phyloP scores from a whole-genome alignment of 2,329 filamentous ascomycete species.

The Cladophialophora bantiana region DNA sequence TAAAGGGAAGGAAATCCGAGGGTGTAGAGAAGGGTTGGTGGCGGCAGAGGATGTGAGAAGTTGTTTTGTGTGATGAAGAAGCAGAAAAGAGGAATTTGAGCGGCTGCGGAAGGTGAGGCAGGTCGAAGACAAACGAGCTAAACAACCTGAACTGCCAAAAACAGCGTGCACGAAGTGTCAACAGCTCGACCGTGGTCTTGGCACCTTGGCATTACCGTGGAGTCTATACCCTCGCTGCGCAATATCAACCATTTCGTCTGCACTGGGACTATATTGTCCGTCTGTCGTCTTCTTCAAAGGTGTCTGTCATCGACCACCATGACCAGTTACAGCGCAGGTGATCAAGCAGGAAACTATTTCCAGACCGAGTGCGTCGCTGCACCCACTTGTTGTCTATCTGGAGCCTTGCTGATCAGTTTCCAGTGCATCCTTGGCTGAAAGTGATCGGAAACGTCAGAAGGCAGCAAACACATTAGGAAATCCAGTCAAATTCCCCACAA shows the following conservation, averaged over 20 bases:
- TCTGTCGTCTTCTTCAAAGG: not conserved
- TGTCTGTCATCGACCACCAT: constrained; percentile 19
- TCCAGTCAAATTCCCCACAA: constrained; percentile 81
- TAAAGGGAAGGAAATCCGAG: constrained; percentile 24
- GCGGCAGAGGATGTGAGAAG: constrained; percentile 15
- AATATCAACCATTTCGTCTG: not conserved
- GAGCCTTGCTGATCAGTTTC: constrained; percentile 38
- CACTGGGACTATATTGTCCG: not conserved
- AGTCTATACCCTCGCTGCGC: not conserved
- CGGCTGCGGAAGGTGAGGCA: constrained; percentile 44
- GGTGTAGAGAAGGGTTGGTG: constrained; percentile 14
- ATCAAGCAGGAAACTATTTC: constrained; percentile 84
- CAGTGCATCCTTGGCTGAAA: constrained; percentile 59
- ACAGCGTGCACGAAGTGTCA: not conserved
- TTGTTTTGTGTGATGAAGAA: constrained; percentile 26
- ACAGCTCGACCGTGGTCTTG: not conserved
- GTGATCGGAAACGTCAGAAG: constrained; percentile 71
- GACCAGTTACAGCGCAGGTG: constrained; percentile 58
- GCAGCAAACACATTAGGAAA: constrained; percentile 83
- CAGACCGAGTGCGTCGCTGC: constrained; percentile 76
- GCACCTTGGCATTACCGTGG: not conserved
- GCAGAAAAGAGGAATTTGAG: constrained; percentile 37
- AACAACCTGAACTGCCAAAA: not conserved
- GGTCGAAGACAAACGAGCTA: constrained; percentile 15
- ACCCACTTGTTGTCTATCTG: constrained; percentile 14